Evolutionary conservation across 73 alveolate genomes (phyloP).

Genomic region (Paramecium bursaria): DNA sequence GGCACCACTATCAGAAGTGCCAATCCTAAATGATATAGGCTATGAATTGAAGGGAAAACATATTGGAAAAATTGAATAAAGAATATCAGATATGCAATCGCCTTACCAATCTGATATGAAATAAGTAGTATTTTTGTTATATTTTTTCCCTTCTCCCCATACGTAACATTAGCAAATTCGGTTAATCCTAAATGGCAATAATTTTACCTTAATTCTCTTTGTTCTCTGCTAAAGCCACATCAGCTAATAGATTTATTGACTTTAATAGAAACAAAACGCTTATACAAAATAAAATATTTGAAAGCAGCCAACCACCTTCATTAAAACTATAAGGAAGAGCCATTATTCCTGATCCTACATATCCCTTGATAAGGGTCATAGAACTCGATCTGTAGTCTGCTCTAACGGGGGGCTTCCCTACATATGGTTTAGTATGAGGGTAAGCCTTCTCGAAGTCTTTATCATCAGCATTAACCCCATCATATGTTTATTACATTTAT

Average conservation of each 20-base stretch:
- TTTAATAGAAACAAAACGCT: constrained; percentile 1
- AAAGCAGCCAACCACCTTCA: constrained; percentile 47
- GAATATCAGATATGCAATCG: constrained; percentile 42
- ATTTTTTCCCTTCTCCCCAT: constrained; percentile 60
- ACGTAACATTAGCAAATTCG: constrained; percentile 46
- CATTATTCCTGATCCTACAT: constrained; percentile 65
- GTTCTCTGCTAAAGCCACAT: constrained; percentile 60
- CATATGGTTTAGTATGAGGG: constrained; percentile 11
- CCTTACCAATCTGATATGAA: constrained; percentile 43
- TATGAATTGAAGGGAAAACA: constrained; percentile 41
- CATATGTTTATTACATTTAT: too few relatives aligned
- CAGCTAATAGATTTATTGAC: constrained; percentile 19
- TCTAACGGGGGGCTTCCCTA: constrained; percentile 9
- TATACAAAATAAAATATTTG: constrained; percentile 20
- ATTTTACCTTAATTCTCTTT: constrained; percentile 57
- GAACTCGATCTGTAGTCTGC: background rate
- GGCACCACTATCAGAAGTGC: constrained; percentile 57
- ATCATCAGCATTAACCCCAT: too few relatives aligned
- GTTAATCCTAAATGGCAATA: too few relatives aligned
- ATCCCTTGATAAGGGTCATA: constrained; percentile 58
- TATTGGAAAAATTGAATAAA: constrained; percentile 56
- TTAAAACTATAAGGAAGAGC: constrained; percentile 65
- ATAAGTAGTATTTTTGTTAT: constrained; percentile 43
- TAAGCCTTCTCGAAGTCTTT: constrained; percentile 30
- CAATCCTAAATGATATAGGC: constrained; percentile 17